Evolutionary conservation across 2,329 filamentous ascomycete genomes (phyloP), one percentile per base, ranked within the genome.

Genomic region (Nemania sp.): DNA sequence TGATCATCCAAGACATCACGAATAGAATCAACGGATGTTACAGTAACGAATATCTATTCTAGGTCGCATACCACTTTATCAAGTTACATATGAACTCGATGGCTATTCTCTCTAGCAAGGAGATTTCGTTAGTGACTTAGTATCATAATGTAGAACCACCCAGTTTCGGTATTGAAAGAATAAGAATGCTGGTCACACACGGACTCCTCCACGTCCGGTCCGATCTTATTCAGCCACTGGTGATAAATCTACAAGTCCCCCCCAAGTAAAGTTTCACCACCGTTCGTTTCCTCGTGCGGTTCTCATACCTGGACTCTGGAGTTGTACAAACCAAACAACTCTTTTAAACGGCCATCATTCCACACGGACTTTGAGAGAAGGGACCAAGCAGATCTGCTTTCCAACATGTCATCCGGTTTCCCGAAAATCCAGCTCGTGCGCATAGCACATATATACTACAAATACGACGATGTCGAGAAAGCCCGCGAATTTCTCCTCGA

Each of bases 361-460:
- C 3, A 43, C 17, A 34, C 17, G 13, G 13, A n/a, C 11, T 32
- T 25, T 43, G 9, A 9, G 9, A 43, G 13, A 35, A 15, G 37
- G 18, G 6, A 37, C 39, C 9, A 60, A 57, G 37, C 40, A 29
- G 25, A 29, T 29, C 25, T 7, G 25, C 25, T 4, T 29, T 4
- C 50, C 66, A 69, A 53, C 34, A 73, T 72, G 70, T 48, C 64
- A 21, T 60, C 69, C 35, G 66, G 63, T 45, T 7, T 29, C 25
- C 25, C 25, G 25, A 74, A 73, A 64, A 73, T 74, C 58, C 64
- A 62, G 52, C 68, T 74, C 25, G 68, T 68, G 63, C 69, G 68
- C 21, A 69, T 74, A 59, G 74, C 79, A 21, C 79, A 82, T 62
- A 77, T 80, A 52, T 79, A 77, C 71, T 83, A 83, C 73, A 78